Evolutionary conservation across 352 stramenopile genomes (phyloP), one percentile per base, ranked within the genome.

Genomic region (Phytophthora hybrid): DNA sequence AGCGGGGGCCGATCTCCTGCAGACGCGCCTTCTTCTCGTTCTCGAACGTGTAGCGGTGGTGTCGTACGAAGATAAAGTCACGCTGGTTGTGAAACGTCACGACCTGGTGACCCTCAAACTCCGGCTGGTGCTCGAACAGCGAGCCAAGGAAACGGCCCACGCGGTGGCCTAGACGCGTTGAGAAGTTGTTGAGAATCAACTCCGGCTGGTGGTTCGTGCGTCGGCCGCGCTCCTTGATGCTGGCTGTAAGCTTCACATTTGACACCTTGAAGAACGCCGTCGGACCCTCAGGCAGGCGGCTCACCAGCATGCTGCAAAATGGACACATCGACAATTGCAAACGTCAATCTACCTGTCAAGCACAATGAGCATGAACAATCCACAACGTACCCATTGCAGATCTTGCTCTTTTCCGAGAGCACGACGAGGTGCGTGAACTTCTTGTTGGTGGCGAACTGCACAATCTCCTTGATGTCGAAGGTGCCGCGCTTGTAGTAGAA

Each of bases 81-180:
- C 98, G 97, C 84, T 99, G 98, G 85, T 99, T 99, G 89, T 99
- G 98, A 84, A 99, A 99, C 29, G 98, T 99, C 44, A 99, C 97
- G 44, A 99, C 98, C 80, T 99, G 97, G 57, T 98, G 90, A 56
- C 98, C 98, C 56, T 99, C 81, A 74, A 99, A 99, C 70, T 99
- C 89, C 4, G 97, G 96, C 60, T 98, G 92, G 78, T 99, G 97
- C 31, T 97, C 93, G 76, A 99, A 99, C 11, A 99, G 76, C 47
- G 95, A 99, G 47, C 97, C 98, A 6, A 99, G 81, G 69, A 99
- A 99, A 41, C 98, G 93, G 4, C 98, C 98, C 16, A 99, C 94
- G 49, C 98, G 93, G 85, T 99, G 97, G 55, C 98, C 98, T 29
- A 99, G 82, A 59, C 98, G 93, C 52, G 98, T 99, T 23, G 91